A percentile compares a stretch with the other conserved stretches of the same genome.
phyloP scores from a whole-genome alignment of 2,329 filamentous ascomycete genomes.

The Cercospora zeina region DNA sequence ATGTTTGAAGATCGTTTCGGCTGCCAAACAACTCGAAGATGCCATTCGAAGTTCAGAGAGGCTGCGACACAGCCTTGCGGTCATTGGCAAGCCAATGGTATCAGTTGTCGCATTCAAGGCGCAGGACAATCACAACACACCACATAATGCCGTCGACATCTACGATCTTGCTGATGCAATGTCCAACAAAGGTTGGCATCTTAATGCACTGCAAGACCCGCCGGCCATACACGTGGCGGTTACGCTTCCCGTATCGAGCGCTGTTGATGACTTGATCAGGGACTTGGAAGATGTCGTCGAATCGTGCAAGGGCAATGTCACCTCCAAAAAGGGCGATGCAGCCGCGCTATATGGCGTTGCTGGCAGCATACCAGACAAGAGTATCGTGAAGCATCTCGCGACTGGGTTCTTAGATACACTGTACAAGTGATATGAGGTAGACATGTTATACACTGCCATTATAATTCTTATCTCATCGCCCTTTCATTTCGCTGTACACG shows the following conservation, averaged over 20 bases:
- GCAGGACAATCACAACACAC: conserved; percentile 23
- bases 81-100: conserved; percentile 83
- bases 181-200: conserved; percentile 82
- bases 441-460: not conserved
- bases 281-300: conserved; percentile 65
- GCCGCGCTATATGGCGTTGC: conserved; percentile 93
- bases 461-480: not conserved
- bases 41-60: conserved; percentile 69
- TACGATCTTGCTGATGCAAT: conserved; percentile 94
- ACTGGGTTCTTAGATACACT: conserved; percentile 88
- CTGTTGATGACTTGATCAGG: conserved; percentile 73
- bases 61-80: conserved; percentile 70
- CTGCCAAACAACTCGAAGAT: conserved; percentile 77
- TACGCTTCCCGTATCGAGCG: conserved; percentile 79
- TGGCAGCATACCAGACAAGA: conserved; percentile 92
- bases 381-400: conserved; percentile 85
- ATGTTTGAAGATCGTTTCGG: conserved; percentile 83
- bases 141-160: conserved; percentile 70
- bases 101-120: conserved; percentile 86
- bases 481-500: not conserved
- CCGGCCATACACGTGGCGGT: conserved; percentile 93
- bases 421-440: conserved; percentile 24
- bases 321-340: conserved; percentile 69
- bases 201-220: conserved; percentile 89
- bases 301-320: conserved; percentile 72